Evolutionary conservation across 805 yeast genomes (phyloP), one percentile per base, ranked within the genome.

Genomic region (Starmerella gropengiesseri): DNA sequence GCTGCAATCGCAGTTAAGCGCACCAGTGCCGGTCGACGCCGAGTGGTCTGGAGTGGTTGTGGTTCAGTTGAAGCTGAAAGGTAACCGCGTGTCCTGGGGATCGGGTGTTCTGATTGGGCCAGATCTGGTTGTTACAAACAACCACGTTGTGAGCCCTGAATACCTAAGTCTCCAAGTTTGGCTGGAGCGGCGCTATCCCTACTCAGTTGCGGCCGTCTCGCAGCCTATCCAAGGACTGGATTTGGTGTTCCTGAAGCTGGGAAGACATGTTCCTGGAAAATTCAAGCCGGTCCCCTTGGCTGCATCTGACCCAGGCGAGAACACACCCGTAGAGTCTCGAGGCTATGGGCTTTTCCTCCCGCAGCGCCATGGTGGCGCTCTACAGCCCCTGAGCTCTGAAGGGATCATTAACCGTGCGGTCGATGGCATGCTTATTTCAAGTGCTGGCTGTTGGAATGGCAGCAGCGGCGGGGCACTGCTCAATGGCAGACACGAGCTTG

Each of bases 361-460:
- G 2, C 50, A 46, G 7, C 37, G 46, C 14, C 29, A 40, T 7
- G 44, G 51, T 9, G 48, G 43, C 6, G 40, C 49, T 1, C 38
- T 57, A 19, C 45, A 46, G 37, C 65, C 65, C 1, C 43, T 61
- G 18, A 37, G 41, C n/a, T 60, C 64, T 0, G 26, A 41, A 7
- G 66, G 66, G 1, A 41, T 55, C 2, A 37, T 50, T 11, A 35
- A 37, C 43, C 31, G 30, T 21, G 5, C 32, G 4, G 40, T 42
- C n/a, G 37, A 25, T 1, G 51, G 49, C 12, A 53, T 62, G 61
- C 40, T 59, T 7, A 52, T 61, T 3, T 42, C 58, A 11, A 50
- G 61, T 2, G 60, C 66, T 2, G 56, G 58, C 19, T 62, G 66
- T 51, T 62, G 66, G 66, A 62, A 62, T 26, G 66, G 66, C 1